phyloP scores from a whole-genome alignment of 1,284 basidiomycete genomes.

The Ceratobasidium sp. region DNA sequence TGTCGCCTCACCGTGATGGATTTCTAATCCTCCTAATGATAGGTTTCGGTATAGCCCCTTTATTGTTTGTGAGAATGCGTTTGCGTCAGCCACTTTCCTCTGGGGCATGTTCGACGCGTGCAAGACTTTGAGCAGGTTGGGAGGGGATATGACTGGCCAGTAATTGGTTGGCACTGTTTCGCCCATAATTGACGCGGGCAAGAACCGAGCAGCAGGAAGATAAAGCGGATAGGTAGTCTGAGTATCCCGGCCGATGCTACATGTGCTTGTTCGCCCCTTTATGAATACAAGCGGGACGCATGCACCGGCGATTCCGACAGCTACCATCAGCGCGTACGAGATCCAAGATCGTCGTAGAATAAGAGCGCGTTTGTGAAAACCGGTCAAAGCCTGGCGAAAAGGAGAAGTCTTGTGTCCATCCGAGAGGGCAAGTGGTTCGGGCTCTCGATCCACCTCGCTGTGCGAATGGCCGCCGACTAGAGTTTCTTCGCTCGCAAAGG shows the following conservation, averaged over 20 bases:
- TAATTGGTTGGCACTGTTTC: not conserved
- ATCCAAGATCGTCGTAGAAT: conserved; percentile 75
- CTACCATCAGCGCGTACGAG: conserved; percentile 66
- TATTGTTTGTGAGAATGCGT: conserved; percentile 66
- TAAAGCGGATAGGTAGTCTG: conserved; percentile 60
- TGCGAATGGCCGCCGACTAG: no score
- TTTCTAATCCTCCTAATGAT: conserved; percentile 69
- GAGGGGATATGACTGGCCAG: conserved; percentile 58
- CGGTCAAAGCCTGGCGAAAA: conserved; percentile 69
- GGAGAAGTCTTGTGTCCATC: conserved; percentile 64
- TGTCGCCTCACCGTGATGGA: conserved; percentile 62
- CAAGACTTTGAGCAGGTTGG: conserved; percentile 59
- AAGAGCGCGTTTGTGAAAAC: conserved; percentile 76
- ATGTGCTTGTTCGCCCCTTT: conserved; percentile 61
- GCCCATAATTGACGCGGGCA: conserved; percentile 19
- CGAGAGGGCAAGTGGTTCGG: conserved; percentile 57
- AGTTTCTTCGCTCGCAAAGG: no score
- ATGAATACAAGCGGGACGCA: conserved; percentile 75
- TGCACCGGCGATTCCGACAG: conserved; percentile 71
- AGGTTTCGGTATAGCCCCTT: conserved; percentile 61
- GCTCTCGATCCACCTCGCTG: conserved; percentile 16
- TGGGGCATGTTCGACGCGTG: conserved; percentile 49
- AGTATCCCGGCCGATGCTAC: conserved; percentile 53
- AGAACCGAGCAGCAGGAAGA: conserved; percentile 54
- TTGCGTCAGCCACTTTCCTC: conserved; percentile 53